Evolutionary conservation across 2,329 filamentous ascomycete genomes (phyloP).

Genomic region (Neonectria faginata): DNA sequence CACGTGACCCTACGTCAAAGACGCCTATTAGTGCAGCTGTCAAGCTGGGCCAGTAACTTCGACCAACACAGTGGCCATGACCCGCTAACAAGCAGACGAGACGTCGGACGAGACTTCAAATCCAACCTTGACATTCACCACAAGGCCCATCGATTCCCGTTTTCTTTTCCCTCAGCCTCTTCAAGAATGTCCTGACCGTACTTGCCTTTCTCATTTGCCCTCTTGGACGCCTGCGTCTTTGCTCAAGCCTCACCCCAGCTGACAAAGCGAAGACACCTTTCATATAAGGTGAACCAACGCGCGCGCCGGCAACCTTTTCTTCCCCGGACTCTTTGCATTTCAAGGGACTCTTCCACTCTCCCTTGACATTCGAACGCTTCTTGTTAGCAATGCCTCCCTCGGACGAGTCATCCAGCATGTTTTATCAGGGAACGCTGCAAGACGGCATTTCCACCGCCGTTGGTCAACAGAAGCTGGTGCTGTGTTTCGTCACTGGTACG

Average conservation of each 20-base stretch:
- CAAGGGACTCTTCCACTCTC: background rate
- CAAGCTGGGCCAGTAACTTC: constrained; percentile 8
- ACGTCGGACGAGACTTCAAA: constrained; percentile 7
- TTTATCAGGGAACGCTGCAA: constrained; percentile 83
- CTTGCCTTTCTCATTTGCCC: background rate
- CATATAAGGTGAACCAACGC: constrained; percentile 25
- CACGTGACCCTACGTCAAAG: constrained; percentile 24
- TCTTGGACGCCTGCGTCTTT: constrained; percentile 8
- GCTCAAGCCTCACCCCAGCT: constrained; percentile 18
- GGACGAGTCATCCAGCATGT: constrained; percentile 66
- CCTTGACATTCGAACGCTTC: background rate
- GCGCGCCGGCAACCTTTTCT: constrained; percentile 12
- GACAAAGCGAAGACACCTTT: constrained; percentile 41
- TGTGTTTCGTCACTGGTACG: constrained; percentile 85
- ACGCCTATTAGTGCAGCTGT: constrained; percentile 10
- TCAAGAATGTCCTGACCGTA: constrained; percentile 5
- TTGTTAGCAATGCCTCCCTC: background rate
- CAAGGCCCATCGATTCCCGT: constrained; percentile 27
- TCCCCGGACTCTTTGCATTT: constrained; percentile 4
- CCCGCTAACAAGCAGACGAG: constrained; percentile 8
- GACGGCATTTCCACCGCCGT: constrained; percentile 83
- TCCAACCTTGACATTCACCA: constrained; percentile 1
- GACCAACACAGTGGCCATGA: constrained; percentile 10
- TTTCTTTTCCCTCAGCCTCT: background rate
- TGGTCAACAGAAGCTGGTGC: constrained; percentile 79